phyloP scores from a whole-genome alignment of 768 basidiomycete species.

The Filobasidium floriforme region DNA sequence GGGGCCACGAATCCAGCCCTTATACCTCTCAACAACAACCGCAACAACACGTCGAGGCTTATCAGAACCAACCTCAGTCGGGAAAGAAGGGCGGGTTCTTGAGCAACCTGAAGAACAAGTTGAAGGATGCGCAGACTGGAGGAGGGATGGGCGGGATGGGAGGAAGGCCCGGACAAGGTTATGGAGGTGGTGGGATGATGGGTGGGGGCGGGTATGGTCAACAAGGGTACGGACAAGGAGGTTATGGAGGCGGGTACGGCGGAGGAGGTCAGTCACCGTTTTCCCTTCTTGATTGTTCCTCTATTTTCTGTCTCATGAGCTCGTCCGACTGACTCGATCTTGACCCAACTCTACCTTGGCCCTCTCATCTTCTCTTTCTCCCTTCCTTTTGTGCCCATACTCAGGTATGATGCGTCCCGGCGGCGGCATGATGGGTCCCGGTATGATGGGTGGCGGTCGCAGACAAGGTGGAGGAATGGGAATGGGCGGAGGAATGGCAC shows the following conservation, averaged over 20 bases:
- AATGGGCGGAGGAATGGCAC: slow-evolving; percentile 15
- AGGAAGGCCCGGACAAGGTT: neutral
- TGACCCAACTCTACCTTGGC: neutral
- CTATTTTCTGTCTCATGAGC: too few species aligned
- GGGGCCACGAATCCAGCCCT: slow-evolving; percentile 4
- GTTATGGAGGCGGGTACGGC: too few species aligned
- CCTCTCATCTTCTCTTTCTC: neutral
- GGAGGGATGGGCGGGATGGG: neutral
- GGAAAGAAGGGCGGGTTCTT: slow-evolving; percentile 14
- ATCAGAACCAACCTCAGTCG: neutral
- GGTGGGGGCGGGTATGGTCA: slow-evolving; percentile 1
- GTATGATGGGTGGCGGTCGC: slow-evolving; percentile 10
- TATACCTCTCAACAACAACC: neutral
- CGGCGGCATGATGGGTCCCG: slow-evolving; percentile 11
- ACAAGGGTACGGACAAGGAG: slow-evolving; percentile 14
- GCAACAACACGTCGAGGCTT: neutral
- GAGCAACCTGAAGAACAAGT: slow-evolving; percentile 11
- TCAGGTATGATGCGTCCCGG: neutral
- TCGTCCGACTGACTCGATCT: too few species aligned
- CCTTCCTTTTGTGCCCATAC: neutral
- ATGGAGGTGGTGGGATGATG: neutral
- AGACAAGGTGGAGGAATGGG: slow-evolving; percentile 10
- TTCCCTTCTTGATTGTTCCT: neutral
- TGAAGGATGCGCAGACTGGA: neutral
- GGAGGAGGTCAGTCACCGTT: slow-evolving; percentile 11